A percentile compares a stretch with the other conserved stretches of the same genome.
These are phyloP conservation scores for Staphylotrichum tortipilum DNA, from an alignment of 495 filamentous ascomycete species.

Conservation along the genomic window DNA sequence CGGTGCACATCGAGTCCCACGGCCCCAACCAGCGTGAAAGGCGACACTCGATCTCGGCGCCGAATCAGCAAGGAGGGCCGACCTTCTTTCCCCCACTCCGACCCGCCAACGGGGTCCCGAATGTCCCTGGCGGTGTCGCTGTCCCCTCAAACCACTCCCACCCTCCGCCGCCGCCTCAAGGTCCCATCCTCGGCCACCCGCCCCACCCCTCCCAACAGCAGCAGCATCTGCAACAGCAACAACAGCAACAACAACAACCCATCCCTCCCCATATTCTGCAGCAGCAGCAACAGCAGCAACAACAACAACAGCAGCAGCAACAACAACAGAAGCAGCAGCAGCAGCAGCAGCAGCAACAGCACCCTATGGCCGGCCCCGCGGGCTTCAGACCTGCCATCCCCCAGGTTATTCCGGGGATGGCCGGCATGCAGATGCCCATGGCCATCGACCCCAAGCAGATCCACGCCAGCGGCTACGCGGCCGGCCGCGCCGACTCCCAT, in stretches of 20 bases:
- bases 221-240: background rate
- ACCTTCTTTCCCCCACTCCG: background rate
- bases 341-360: too few relatives aligned
- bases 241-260: too few relatives aligned
- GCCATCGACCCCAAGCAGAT: background rate
- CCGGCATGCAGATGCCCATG: background rate
- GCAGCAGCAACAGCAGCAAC: too few relatives aligned
- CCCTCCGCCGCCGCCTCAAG: background rate
- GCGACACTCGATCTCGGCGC: background rate
- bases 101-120: background rate
- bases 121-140: background rate
- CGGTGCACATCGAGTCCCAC: constrained; percentile 5
- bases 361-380: too few relatives aligned
- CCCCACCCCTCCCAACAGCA: background rate
- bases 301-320: too few relatives aligned
- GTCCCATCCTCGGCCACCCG: background rate
- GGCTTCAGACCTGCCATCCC: too few relatives aligned
- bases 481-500: constrained; percentile 6
- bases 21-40: background rate
- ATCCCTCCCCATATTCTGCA: too few relatives aligned
- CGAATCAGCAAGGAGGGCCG: background rate
- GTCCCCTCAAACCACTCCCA: too few relatives aligned
- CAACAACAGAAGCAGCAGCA: too few relatives aligned
- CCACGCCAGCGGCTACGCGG: constrained; percentile 8
- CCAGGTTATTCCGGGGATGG: background rate